Evolutionary conservation across 805 yeast species (phyloP), one percentile per base, ranked within the genome.

Genomic region (Nadsonia fulvescens): DNA sequence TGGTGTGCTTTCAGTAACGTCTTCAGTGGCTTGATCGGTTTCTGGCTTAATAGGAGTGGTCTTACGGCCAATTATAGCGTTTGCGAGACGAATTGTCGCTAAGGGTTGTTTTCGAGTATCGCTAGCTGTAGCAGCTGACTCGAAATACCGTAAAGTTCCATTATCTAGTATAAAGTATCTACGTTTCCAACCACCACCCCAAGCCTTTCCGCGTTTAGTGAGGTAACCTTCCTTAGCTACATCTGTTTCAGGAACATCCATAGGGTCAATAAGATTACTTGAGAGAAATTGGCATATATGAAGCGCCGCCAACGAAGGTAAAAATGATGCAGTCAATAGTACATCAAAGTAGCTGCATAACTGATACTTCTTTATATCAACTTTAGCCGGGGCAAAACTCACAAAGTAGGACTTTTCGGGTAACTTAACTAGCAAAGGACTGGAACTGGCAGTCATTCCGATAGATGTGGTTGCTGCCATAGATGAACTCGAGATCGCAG

Each of bases 181-280:
- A 4, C 67, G 58, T 40, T 68, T 72, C 91, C 91, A 76, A 16
- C 56, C 53, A n/a, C n/a, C n/a, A 3, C 73, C 73, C 28, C 70
- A 51, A 6, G 78, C 73, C 38, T 72, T 71, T 27, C 68, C 65
- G 23, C 74, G 57, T 33, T 77, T 61, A 8, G 75, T 49, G 24
- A 77, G 47, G 39, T 60, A 66, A 0, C 86, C 83, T 43, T 71
- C 76, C 40, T 39, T 46, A 13, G 37, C 39, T 11, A 42, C 36
- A 5, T 43, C 59, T 36, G 53, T 53, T 5, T 17, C 27, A 5
- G 25, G 25, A 12, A 21, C 63, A 46, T 61, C 64, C 40, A 70
- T 43, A 12, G 71, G 64, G 47, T 70, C 59, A 2, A 72, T 67
- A 11, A 73, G 63, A 39, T 75, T 77, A 2, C 72, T 51, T 4